phyloP scores from a whole-genome alignment of 129 eudicot species.

The Chrysanthemum seticuspe region DNA sequence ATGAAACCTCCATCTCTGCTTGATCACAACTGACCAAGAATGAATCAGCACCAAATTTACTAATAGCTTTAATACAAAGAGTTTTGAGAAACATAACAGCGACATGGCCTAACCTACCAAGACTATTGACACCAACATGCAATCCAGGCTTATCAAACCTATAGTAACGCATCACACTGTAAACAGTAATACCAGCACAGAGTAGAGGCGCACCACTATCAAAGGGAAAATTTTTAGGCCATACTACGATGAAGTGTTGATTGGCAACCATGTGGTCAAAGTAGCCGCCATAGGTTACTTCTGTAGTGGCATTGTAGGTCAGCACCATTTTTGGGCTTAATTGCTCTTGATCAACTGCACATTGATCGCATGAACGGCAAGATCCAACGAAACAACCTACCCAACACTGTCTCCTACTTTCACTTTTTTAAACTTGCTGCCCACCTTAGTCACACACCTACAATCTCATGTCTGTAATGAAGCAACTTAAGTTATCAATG shows the following conservation, averaged over 20 bases:
- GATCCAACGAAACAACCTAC: constrained; percentile 54
- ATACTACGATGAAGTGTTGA: constrained; percentile 44
- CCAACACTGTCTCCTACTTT: constrained; percentile 60
- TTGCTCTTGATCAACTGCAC: constrained; percentile 44
- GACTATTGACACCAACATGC: too few relatives aligned
- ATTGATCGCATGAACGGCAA: constrained; percentile 47
- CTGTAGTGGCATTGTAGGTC: constrained; percentile 37
- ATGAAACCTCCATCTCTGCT: too few relatives aligned
- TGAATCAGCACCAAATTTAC: too few relatives aligned
- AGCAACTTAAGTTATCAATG: constrained; percentile 6
- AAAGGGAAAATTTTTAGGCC: constrained; percentile 49
- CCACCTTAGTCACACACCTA: constrained; percentile 50
- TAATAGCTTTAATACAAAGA: too few relatives aligned
- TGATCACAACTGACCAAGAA: too few relatives aligned
- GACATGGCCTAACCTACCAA: too few relatives aligned
- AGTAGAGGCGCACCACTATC: constrained; percentile 52
- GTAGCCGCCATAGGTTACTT: constrained; percentile 55
- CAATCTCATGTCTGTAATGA: too few relatives aligned
- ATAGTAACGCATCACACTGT: too few relatives aligned
- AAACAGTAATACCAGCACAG: constrained; percentile 47
- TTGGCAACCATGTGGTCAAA: too few relatives aligned
- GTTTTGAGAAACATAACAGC: too few relatives aligned
- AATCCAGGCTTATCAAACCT: too few relatives aligned
- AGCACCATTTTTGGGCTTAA: constrained; percentile 36
- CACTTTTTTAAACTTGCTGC: constrained; percentile 51